Evolutionary conservation across 2,329 filamentous ascomycete species (phyloP).

Genomic region (Exophiala xenobiotica): DNA sequence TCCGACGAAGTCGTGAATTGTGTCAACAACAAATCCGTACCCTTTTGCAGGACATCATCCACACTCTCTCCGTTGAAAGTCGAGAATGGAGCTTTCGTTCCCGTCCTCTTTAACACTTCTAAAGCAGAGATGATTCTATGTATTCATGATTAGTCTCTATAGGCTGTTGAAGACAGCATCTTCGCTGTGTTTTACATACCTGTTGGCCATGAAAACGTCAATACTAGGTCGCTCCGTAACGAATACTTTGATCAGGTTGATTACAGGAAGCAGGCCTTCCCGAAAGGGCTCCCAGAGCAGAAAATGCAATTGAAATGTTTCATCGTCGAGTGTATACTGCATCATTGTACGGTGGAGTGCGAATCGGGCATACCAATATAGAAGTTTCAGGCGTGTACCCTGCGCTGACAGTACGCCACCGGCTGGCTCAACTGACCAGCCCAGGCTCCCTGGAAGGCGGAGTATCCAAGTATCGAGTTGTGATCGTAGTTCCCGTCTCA

Average conservation of each 20-base stretch:
- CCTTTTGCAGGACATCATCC: background rate
- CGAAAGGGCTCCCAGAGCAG: background rate
- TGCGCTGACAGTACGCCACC: background rate
- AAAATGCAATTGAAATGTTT: background rate
- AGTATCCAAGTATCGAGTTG: constrained; percentile 9
- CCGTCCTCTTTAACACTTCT: background rate
- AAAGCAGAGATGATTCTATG: background rate
- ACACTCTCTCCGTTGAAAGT: background rate
- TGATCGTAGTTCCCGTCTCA: background rate
- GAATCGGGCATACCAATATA: constrained; percentile 8
- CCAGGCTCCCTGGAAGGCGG: background rate
- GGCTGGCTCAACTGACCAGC: constrained; percentile 3
- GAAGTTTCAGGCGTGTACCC: constrained; percentile 2
- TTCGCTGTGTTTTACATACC: background rate
- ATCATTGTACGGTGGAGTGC: background rate
- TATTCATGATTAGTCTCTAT: background rate
- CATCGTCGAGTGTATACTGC: background rate
- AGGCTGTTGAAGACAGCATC: background rate
- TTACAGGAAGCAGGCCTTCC: constrained; percentile 1
- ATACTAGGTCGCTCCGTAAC: background rate
- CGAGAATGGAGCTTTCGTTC: background rate
- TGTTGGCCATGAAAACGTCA: constrained; percentile 4
- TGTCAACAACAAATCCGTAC: background rate
- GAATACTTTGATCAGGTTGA: constrained; percentile 1
- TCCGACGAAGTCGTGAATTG: background rate